A percentile compares a stretch with the other conserved stretches of the same genome.
Evolutionary conservation across 257 asterid genomes (phyloP).

Genomic region (Voacanga thouarsii): DNA sequence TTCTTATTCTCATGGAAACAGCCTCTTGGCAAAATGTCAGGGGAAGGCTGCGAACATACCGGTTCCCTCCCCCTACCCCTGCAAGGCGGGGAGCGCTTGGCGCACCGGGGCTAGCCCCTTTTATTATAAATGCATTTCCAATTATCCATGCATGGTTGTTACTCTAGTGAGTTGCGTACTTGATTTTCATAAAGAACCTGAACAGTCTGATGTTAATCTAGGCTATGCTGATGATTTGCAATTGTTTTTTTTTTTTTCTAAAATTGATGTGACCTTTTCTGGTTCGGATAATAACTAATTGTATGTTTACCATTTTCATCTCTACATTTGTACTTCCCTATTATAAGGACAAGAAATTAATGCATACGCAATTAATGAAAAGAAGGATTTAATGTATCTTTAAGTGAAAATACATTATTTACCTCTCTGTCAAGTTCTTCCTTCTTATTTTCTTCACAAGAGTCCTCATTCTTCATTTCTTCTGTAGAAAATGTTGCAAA

Average conservation of each 20-base stretch:
- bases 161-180: background rate
- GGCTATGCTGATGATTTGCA: background rate
- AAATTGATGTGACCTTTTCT: background rate
- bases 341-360: background rate
- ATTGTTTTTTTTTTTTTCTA: background rate
- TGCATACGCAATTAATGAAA: background rate
- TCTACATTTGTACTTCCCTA: background rate
- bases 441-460: conserved; percentile 15
- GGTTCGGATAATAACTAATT: background rate
- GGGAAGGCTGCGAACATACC: too few species aligned
- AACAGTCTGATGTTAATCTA: background rate
- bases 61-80: too few species aligned
- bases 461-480: conserved; percentile 16
- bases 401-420: background rate
- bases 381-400: background rate
- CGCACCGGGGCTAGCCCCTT: too few species aligned
- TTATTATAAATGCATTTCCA: background rate
- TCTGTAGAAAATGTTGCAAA: conserved; percentile 18
- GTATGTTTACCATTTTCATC: background rate
- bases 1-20: too few species aligned
- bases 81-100: too few species aligned
- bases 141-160: background rate
- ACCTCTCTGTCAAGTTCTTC: conserved; percentile 20
- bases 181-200: background rate
- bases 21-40: too few species aligned